phyloP scores from a whole-genome alignment of 176 grass and related monocot genomes.

The Canna indica region DNA sequence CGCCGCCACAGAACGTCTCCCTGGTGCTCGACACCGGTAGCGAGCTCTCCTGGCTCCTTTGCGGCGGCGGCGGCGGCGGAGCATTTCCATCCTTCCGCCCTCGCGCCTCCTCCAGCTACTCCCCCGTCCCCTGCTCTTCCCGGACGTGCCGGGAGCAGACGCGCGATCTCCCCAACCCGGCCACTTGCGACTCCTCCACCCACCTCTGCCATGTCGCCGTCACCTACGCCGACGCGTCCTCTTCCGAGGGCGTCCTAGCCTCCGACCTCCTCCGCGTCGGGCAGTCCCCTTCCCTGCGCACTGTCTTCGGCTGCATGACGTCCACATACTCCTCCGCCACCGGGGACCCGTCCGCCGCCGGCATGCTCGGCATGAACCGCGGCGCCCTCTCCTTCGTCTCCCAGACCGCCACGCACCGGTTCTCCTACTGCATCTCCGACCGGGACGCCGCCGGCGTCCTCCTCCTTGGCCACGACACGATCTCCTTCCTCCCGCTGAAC shows the following conservation, averaged over 20 bases:
- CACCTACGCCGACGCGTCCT: conserved; percentile 72
- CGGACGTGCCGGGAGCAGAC: conserved; percentile 38
- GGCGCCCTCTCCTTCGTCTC: conserved; percentile 81
- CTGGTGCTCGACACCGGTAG: conserved; percentile 95
- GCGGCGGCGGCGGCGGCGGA: conserved; percentile 1
- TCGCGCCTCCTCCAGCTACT: conserved; percentile 40
- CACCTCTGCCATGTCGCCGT: conserved; percentile 53
- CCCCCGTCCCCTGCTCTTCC: conserved; percentile 67
- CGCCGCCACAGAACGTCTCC: conserved; percentile 72
- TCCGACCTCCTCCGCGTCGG: conserved; percentile 66
- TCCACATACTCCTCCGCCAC: conserved; percentile 50
- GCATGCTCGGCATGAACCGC: conserved; percentile 86
- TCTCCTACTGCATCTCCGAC: conserved; percentile 99
- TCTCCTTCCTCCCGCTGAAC: conserved; percentile 75
- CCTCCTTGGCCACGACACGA: conserved; percentile 70
- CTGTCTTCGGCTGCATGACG: conserved; percentile 77
- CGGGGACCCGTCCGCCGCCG: conserved; percentile 32
- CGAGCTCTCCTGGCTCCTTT: conserved; percentile 93
- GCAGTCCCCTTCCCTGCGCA: conserved; percentile 35
- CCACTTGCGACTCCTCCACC: conserved; percentile 52
- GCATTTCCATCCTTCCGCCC: conserved; percentile 27
- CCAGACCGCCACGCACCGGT: conserved; percentile 59
- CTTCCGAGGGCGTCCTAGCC: conserved; percentile 71
- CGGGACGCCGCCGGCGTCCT: conserved; percentile 70
- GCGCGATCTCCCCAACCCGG: conserved; percentile 49